These are phyloP conservation scores for Picea sitchensis DNA, from an alignment of 75 land plant species.

Conservation along the genomic window DNA sequence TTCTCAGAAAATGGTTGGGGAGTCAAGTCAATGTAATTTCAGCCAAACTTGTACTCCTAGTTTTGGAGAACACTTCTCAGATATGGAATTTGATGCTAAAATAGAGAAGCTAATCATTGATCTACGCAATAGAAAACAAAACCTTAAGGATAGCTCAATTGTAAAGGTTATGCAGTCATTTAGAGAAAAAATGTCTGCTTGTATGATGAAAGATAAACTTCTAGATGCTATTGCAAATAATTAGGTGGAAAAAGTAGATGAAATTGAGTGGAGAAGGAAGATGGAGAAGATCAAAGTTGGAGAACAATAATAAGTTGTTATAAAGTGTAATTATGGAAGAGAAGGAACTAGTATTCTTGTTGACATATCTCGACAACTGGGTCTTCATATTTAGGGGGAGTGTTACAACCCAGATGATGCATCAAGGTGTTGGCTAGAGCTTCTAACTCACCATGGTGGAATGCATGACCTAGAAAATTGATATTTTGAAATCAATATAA, in stretches of 20 bases:
- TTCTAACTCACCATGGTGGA: no score
- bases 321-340: no score
- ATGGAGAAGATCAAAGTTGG: no score
- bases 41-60: constrained; percentile 1
- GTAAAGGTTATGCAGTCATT: constrained; percentile 67
- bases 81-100: constrained; percentile 18
- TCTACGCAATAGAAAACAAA: constrained; percentile 51
- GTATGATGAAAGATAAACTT: constrained; percentile 60
- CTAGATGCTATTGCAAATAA: constrained; percentile 70
- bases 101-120: constrained; percentile 43
- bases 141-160: constrained; percentile 45
- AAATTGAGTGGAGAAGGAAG: no score
- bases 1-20: constrained; percentile 11
- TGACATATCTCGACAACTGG: no score
- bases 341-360: no score
- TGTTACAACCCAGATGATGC: no score
- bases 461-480: no score
- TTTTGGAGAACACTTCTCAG: not conserved
- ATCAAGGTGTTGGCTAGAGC: no score
- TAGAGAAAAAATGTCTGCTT: constrained; percentile 88
- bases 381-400: no score
- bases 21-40: constrained; percentile 16
- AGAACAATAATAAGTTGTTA: no score
- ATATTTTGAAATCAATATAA: no score
- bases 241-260: constrained; percentile 45